Conservation (phyloP, 495 filamentous ascomycete genomes). For the Chaetomium cochliodes region DNA sequence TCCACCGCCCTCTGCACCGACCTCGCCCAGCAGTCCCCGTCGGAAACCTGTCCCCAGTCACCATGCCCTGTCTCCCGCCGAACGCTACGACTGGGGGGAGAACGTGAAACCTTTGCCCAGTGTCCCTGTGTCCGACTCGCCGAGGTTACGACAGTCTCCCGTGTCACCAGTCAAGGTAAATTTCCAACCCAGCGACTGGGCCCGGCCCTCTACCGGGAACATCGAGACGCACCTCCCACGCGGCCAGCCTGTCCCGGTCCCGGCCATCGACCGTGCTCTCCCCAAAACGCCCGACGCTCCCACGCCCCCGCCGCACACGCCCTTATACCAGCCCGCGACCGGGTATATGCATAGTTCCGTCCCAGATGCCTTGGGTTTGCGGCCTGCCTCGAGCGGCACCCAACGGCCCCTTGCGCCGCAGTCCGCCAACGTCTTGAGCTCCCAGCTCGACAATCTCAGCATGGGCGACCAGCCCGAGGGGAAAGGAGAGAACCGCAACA, state of each 20-base stretch:
- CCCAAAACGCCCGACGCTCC: constrained; percentile 41
- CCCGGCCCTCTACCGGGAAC: constrained; percentile 42
- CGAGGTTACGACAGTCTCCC: constrained; percentile 40
- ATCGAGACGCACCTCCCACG: constrained; percentile 37
- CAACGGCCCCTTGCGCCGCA: constrained; percentile 22
- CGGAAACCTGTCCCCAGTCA: constrained; percentile 44
- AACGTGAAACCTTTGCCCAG: constrained; percentile 37
- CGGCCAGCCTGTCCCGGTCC: constrained; percentile 15
- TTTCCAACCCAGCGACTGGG: constrained; percentile 45
- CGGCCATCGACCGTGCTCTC: constrained; percentile 33
- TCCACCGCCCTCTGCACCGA: constrained; percentile 32
- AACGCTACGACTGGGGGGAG: constrained; percentile 40
- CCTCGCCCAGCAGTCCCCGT: constrained; percentile 41
- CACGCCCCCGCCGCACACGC: constrained; percentile 41
- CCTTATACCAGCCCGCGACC: constrained; percentile 28
- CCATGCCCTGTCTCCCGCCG: constrained; percentile 33
- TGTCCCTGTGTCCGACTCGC: constrained; percentile 34
- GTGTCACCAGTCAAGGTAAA: constrained; percentile 45
- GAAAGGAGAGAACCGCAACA: constrained; percentile 44
- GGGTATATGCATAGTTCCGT: constrained; percentile 6
- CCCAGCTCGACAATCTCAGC: constrained; percentile 38
- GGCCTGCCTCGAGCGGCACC: constrained; percentile 7
- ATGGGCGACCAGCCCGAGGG: constrained; percentile 34
- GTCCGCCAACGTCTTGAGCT: constrained; percentile 20
- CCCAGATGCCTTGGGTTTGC: constrained; percentile 14